These are phyloP conservation scores for Dothidotthia symphoricarpi DNA, from an alignment of 2,329 filamentous ascomycete species.

Conservation along the genomic window DNA sequence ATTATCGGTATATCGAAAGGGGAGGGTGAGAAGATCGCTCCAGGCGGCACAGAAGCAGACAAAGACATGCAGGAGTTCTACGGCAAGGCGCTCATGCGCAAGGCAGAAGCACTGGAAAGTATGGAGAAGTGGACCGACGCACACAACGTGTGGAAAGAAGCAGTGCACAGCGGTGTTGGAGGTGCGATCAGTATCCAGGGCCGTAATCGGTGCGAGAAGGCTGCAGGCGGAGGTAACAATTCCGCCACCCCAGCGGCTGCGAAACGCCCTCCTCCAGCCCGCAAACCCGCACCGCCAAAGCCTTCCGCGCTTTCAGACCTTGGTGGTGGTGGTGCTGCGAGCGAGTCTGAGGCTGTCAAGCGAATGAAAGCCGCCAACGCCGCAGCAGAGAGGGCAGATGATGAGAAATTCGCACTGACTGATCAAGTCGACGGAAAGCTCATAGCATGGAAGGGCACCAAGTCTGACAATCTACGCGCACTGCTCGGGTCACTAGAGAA, in stretches of 20 bases:
- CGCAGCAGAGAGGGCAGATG: conserved; percentile 80
- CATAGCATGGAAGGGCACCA: conserved; percentile 80
- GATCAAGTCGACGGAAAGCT: conserved; percentile 83
- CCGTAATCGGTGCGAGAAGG: conserved; percentile 84
- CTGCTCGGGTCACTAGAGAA: conserved; percentile 81
- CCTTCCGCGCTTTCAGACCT: conserved; percentile 46
- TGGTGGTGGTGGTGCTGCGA: conserved; percentile 44
- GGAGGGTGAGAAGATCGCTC: conserved; percentile 73
- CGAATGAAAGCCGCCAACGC: conserved; percentile 79
- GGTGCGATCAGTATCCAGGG: conserved; percentile 80
- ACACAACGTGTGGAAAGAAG: conserved; percentile 72
- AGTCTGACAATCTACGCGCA: conserved; percentile 87
- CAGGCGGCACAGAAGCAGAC: conserved; percentile 57
- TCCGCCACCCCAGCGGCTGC: conserved; percentile 15
- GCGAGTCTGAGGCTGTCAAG: conserved; percentile 71
- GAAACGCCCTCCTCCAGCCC: conserved; percentile 27
- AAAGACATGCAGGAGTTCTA: conserved; percentile 93
- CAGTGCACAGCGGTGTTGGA: conserved; percentile 82
- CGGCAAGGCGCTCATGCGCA: conserved; percentile 88
- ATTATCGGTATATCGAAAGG: conserved; percentile 79
- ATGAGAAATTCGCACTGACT: conserved; percentile 85
- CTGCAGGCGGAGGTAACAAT: conserved; percentile 51
- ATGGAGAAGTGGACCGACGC: conserved; percentile 94
- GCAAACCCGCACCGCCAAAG: conserved; percentile 27
- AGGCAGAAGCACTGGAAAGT: conserved; percentile 92